Conservation (phyloP, 441 rosid genomes). For the Brassica hybrid region DNA sequence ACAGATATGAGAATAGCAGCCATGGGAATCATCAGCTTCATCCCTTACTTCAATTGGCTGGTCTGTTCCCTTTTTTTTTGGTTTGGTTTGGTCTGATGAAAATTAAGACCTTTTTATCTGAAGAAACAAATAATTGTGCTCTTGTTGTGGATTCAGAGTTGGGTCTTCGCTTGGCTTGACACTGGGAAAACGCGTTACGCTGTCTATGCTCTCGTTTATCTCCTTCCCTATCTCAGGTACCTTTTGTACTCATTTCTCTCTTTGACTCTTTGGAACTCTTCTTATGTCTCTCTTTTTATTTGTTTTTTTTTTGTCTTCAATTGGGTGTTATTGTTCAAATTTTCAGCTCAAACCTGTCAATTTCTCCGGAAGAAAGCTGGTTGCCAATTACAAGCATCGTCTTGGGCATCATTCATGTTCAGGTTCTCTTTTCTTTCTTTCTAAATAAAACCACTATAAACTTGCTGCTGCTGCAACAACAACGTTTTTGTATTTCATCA, state of each 20-base stretch:
- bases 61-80: conserved; percentile 34
- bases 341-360: too few relatives aligned
- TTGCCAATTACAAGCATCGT: conserved; percentile 87
- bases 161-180: conserved; percentile 99
- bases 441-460: background rate
- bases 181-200: conserved; percentile 85
- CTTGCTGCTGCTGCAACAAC: background rate
- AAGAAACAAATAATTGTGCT: too few relatives aligned
- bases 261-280: background rate
- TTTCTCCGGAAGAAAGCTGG: conserved; percentile 77
- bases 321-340: too few relatives aligned
- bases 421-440: conserved; percentile 53
- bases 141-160: conserved; percentile 55
- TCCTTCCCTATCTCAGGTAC: conserved; percentile 86
- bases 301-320: too few relatives aligned
- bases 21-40: conserved; percentile 89
- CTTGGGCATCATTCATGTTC: conserved; percentile 81
- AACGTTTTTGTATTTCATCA: conserved; percentile 8
- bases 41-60: conserved; percentile 98
- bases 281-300: background rate
- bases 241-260: too few relatives aligned
- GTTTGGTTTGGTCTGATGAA: background rate
- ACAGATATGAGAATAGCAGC: conserved; percentile 80
- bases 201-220: conserved; percentile 70
- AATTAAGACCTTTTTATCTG: too few relatives aligned